These are phyloP conservation scores for Globisporangium irregulare DNA, from an alignment of 352 stramenopile species.

Conservation along the genomic window DNA sequence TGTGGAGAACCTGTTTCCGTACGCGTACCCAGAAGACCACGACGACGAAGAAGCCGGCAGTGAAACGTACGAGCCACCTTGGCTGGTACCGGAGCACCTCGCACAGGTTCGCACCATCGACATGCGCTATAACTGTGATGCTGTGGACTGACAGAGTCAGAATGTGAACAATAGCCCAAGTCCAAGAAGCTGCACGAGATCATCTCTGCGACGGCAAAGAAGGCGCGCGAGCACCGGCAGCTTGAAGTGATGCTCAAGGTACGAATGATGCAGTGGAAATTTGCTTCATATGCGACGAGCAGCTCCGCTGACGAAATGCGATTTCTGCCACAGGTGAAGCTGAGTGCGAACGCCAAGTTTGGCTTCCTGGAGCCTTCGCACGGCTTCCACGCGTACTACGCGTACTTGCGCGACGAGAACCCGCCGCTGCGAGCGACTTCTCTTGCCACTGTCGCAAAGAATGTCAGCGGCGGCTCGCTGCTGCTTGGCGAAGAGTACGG, in stretches of 20 bases:
- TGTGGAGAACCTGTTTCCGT: constrained; percentile 39
- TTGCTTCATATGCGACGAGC: not conserved
- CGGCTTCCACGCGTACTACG: constrained; percentile 41
- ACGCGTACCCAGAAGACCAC: constrained; percentile 36
- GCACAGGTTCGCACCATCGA: constrained; percentile 21
- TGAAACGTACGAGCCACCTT: constrained; percentile 28
- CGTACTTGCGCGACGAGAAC: constrained; percentile 41
- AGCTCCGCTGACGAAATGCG: not conserved
- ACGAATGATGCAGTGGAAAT: not conserved
- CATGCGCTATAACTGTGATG: not conserved
- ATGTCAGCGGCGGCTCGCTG: constrained; percentile 14
- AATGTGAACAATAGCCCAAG: constrained; percentile 26
- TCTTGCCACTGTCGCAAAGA: not conserved
- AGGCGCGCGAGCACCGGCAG: constrained; percentile 33
- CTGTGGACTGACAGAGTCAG: not conserved
- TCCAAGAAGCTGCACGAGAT: constrained; percentile 43
- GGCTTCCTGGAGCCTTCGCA: constrained; percentile 32
- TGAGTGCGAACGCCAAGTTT: constrained; percentile 33
- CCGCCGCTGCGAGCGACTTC: constrained; percentile 5
- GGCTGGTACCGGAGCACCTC: constrained; percentile 26
- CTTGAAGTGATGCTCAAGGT: constrained; percentile 52
- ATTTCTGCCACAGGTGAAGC: constrained; percentile 28
- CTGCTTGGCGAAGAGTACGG: constrained; percentile 42
- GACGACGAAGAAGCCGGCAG: constrained; percentile 20
- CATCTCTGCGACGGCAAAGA: constrained; percentile 41